Evolutionary conservation across 345 rosid species (phyloP), one percentile per base, ranked within the genome.

Genomic region (Gossypium ekmanianum): DNA sequence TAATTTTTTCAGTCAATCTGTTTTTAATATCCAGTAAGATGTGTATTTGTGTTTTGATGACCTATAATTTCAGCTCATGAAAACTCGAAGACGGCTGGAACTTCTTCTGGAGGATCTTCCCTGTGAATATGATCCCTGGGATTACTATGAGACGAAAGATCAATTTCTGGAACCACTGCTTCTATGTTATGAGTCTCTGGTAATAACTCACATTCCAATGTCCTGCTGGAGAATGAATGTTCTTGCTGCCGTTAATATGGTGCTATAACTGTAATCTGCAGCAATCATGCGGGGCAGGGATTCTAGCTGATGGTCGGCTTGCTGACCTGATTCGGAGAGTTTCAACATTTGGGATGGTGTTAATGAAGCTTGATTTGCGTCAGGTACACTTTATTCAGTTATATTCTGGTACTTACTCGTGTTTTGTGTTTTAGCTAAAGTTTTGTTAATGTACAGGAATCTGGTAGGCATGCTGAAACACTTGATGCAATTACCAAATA

Each of bases 331-430:
- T 95, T 72, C 87, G 99, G 61, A 91, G 92, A 84, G 98, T 91
- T 83, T 83, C 92, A 76, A 89, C 96, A 1, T 93, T 94, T 76
- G 97, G 99, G 17, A 89, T 93, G 93, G 93, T 89, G 73, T 83
- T 94, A 75, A 89, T 93, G 88, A 94, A 94, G 91, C 95, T 93
- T 34, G 99, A 94, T 78, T 87, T 94, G 88, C 98, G 98, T 11
- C 97, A 94, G 98, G 98, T 92, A 81, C 48, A 52, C 45, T 45
- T 75, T 71, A 16, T 58, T 61, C 2, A 68, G 22, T 65, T 79
- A 22, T 73, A 57, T 52, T 63, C 65, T 20, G 12, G 20, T 17
- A 68, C 18, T 4, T 71, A 22, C 59, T 61, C 1, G 1, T 24
- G 41, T 27, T 59, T 24, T 62, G 9, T 26, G 59, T 12, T 76